These are phyloP conservation scores for Nakazawaea siamensis DNA, from an alignment of 805 yeast genomes.

Conservation along the genomic window DNA sequence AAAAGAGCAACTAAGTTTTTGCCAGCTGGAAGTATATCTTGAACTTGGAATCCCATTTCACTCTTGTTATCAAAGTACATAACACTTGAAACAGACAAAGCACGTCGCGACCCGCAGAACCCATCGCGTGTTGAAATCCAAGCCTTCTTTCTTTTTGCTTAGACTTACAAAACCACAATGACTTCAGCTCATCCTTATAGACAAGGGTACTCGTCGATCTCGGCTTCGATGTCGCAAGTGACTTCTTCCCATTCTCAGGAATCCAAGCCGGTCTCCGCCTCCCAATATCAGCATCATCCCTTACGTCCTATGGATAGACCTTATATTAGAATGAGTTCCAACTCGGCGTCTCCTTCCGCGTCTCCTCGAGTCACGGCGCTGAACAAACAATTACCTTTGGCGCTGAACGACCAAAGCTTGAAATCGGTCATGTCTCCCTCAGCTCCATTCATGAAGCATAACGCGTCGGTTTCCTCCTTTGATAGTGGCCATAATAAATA, in stretches of 20 bases:
- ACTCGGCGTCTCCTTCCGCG: not conserved
- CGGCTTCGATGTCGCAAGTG: too few relatives aligned
- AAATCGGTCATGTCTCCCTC: not conserved
- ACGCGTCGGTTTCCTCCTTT: not conserved
- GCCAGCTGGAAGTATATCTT: too few relatives aligned
- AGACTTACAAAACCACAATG: conserved; percentile 1
- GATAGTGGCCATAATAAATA: not conserved
- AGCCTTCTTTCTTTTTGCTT: too few relatives aligned
- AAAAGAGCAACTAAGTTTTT: too few relatives aligned
- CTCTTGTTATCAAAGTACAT: too few relatives aligned
- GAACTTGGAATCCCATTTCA: too few relatives aligned
- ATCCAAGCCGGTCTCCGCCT: too few relatives aligned
- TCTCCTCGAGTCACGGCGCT: not conserved
- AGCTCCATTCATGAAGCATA: not conserved
- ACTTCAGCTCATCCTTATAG: conserved; percentile 9
- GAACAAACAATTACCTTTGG: not conserved
- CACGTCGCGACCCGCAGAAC: too few relatives aligned
- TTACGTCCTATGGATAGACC: conserved; percentile 3
- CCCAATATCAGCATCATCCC: conserved; percentile 5
- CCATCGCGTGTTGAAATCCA: too few relatives aligned
- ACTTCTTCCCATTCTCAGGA: too few relatives aligned
- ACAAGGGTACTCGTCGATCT: conserved; percentile 2
- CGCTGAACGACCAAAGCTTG: not conserved
- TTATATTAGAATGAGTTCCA: not conserved
- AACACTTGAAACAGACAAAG: too few relatives aligned